These are phyloP conservation scores for Cadophora malorum DNA, from an alignment of 2,329 filamentous ascomycete genomes.

Conservation along the genomic window DNA sequence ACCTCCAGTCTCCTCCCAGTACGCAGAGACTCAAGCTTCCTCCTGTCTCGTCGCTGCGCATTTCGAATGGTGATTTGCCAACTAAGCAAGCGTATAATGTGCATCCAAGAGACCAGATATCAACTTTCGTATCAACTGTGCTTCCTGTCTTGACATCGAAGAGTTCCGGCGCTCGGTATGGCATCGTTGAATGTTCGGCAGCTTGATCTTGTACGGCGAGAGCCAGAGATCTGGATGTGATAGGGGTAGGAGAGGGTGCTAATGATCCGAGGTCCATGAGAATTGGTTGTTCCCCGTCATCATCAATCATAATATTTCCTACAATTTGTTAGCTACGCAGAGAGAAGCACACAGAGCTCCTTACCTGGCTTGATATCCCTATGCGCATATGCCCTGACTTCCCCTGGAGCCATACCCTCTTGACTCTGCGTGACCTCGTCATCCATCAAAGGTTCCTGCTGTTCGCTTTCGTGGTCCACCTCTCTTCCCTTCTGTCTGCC, in stretches of 20 bases:
- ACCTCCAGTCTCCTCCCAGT: conserved; percentile 92
- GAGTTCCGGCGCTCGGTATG: conserved; percentile 94
- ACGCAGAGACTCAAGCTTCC: conserved; percentile 93
- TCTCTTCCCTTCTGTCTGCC: conserved; percentile 52
- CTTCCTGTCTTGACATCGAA: conserved; percentile 97
- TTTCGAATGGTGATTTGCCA: conserved; percentile 96
- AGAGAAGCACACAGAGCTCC: conserved; percentile 36
- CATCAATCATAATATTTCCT: conserved; percentile 98
- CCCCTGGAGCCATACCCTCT: conserved; percentile 71
- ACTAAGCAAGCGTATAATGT: conserved; percentile 97
- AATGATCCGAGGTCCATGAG: conserved; percentile 97
- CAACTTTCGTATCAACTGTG: conserved; percentile 92
- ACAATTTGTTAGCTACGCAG: conserved; percentile 24
- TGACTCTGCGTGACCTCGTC: conserved; percentile 73
- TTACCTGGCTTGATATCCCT: conserved; percentile 95
- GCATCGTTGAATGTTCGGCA: conserved; percentile 98
- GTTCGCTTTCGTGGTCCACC: conserved; percentile 69
- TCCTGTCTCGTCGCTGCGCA: conserved; percentile 93
- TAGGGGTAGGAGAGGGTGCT: conserved; percentile 75
- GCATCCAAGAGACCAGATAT: conserved; percentile 97
- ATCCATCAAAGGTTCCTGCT: conserved; percentile 84
- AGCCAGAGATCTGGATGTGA: conserved; percentile 53
- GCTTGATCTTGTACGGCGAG: conserved; percentile 51
- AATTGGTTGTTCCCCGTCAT: conserved; percentile 85
- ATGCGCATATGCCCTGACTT: conserved; percentile 84